Percentiles rank a stretch among this genome's conserved stretches.
Conservation (phyloP, 139 green algal species). For the Deuterostichococcus epilithicus region DNA sequence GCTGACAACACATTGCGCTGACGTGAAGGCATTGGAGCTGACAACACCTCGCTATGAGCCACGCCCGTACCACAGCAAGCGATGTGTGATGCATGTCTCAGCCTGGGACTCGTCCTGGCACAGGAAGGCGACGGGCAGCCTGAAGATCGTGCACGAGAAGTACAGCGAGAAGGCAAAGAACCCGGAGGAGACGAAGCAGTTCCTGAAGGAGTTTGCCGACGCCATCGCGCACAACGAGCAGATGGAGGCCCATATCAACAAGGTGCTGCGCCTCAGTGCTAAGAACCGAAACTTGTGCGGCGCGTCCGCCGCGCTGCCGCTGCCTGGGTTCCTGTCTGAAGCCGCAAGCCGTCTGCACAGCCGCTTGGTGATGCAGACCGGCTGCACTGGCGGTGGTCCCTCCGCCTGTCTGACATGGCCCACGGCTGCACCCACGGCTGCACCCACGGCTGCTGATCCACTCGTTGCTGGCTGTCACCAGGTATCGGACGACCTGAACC, state of each 20-base stretch:
- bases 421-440: not conserved
- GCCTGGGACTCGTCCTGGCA: not conserved
- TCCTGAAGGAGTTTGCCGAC: constrained; percentile 52
- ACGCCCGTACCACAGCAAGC: too few species aligned
- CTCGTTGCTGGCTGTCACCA: not conserved
- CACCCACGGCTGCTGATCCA: not conserved
- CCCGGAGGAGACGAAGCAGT: constrained; percentile 28
- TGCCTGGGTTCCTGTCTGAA: too few species aligned
- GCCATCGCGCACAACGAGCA: constrained; percentile 61
- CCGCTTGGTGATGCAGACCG: too few species aligned
- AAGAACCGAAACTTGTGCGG: too few species aligned
- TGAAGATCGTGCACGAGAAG: constrained; percentile 92
- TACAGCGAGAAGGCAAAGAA: constrained; percentile 68
- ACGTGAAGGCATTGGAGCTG: too few species aligned
- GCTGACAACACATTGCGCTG: too few species aligned
- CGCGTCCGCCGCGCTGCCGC: too few species aligned
- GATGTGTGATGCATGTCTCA: too few species aligned
- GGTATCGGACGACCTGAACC: constrained; percentile 90
- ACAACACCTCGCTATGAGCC: too few species aligned
- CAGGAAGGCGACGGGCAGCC: constrained; percentile 60
- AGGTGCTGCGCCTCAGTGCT: constrained; percentile 23
- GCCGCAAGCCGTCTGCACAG: too few species aligned
- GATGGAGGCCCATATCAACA: constrained; percentile 43
- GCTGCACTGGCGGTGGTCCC: too few species aligned
- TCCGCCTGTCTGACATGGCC: not conserved